Percentiles rank a stretch among this genome's conserved stretches.
These are phyloP conservation scores for Wallacemonas rigidus DNA, from an alignment of 208 protist genomes.

Conservation along the genomic window DNA sequence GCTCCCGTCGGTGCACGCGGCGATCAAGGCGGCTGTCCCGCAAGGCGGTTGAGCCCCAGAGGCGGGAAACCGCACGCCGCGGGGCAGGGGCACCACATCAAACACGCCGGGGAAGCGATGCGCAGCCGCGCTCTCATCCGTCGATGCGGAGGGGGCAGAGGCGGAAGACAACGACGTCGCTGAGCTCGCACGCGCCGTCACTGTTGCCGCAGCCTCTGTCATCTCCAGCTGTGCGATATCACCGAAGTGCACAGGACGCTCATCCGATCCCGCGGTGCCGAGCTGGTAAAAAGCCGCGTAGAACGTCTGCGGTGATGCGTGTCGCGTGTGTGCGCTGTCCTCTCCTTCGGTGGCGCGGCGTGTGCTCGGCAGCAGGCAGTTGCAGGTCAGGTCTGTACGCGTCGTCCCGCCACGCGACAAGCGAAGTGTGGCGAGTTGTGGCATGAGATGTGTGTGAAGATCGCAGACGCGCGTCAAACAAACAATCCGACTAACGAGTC, in stretches of 20 bases:
- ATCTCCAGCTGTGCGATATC: constrained; percentile 24
- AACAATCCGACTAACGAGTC: no score
- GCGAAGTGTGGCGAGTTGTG: not conserved
- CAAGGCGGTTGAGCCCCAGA: not conserved
- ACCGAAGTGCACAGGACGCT: constrained; percentile 18
- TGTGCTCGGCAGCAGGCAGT: constrained; percentile 57
- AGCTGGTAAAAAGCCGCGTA: constrained; percentile 52
- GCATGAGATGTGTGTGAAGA: not conserved
- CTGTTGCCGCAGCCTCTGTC: not conserved
- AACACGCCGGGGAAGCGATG: constrained; percentile 64
- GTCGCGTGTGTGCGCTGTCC: not conserved
- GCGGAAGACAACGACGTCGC: not conserved
- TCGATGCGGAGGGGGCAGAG: no score
- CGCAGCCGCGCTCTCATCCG: no score
- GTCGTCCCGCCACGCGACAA: not conserved
- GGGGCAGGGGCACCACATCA: constrained; percentile 38
- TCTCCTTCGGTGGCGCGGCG: not conserved
- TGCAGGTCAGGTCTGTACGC: constrained; percentile 55
- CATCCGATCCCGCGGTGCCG: not conserved
- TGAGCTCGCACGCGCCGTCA: not conserved
- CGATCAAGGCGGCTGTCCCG: constrained; percentile 24
- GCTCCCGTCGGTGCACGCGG: constrained; percentile 72
- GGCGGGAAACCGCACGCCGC: constrained; percentile 13
- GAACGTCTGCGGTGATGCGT: not conserved
- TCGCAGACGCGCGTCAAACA: no score